Base-by-base conservation (phyloP, 2,329 filamentous ascomycete species). In the Fusarium sp. region DNA sequence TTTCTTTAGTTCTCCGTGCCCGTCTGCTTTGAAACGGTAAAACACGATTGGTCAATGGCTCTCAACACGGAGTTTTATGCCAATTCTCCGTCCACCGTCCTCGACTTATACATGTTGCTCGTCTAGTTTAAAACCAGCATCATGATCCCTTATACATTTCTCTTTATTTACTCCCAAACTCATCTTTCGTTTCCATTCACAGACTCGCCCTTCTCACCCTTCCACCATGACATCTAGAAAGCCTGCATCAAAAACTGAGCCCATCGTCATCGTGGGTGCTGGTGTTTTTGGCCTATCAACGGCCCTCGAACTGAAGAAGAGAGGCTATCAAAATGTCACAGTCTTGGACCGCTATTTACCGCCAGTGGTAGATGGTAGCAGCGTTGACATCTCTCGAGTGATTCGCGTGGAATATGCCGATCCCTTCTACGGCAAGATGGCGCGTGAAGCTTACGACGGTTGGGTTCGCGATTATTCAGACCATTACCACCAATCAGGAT, bases 361-460 rank as follows among this genome's bases (percentile, higher is more conserved):
- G 6, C 80, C 81, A 0, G 76, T 78, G 3, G 68, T 74, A 5
- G 78, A 82, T 14, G 78, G 78, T 28, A 80, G 80, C 57, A 81
- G 79, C 44, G 79, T 81, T n/a, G 80, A 83, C 59, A 76, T 80
- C 18, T 82, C 81, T 7, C 79, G 81, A 18, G 77, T 82, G 58
- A 77, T 82, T 43, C 78, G 81, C 7, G 71, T 78, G 44, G 91
- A 93, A 78, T 93, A 93, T 72, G 88, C 89, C 14, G 85, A 90
- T 68, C 78, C 84, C 0, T 82, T 87, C 15, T 93, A 93, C 73
- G 84, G 87, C 6, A 79, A 81, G 43, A 85, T 93, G 53, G 90
- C 87, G 6, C 66, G 65, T 15, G 76, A 79, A 50, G 75, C 78
- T 5, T 61, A 72, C 13, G 49, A 66, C 1, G 74, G 69, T 3